phyloP scores from a whole-genome alignment of 2,329 filamentous ascomycete species.

The Talaromyces sp. region DNA sequence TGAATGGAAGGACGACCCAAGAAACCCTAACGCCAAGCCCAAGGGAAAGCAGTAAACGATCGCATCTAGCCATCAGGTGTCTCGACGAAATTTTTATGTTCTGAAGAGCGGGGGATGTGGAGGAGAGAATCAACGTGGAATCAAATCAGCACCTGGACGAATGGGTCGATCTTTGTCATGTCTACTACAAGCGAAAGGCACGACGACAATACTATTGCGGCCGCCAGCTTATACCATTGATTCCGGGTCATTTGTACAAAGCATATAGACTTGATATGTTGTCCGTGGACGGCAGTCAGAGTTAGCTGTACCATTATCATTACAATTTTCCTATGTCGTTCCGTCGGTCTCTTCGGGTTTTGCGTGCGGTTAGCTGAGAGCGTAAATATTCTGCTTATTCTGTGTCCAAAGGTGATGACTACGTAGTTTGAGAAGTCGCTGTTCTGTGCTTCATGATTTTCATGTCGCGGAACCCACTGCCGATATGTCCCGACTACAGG shows the following conservation, averaged over 20 bases:
- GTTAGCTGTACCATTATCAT: conserved; percentile 34
- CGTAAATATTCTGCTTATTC: neutral
- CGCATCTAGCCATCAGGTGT: neutral
- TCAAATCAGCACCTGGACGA: neutral
- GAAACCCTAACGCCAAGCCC: conserved; percentile 58
- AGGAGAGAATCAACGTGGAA: neutral
- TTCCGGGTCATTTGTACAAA: conserved; percentile 31
- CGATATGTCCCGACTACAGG: conserved; percentile 5
- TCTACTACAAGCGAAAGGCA: neutral
- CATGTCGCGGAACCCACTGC: neutral
- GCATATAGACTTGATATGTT: conserved; percentile 38
- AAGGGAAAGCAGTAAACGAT: conserved; percentile 23
- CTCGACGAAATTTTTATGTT: neutral
- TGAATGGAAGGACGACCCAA: conserved; percentile 95
- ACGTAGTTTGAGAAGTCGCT: neutral
- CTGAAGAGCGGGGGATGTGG: neutral
- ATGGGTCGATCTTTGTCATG: neutral
- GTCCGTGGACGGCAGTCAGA: conserved; percentile 38
- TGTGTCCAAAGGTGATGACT: neutral
- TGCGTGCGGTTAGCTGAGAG: neutral
- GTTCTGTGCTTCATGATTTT: neutral
- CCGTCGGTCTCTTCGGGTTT: neutral
- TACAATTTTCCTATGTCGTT: conserved; percentile 9
- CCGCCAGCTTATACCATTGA: neutral
- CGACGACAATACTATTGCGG: neutral